These are phyloP conservation scores for Ochetophila trinervis DNA, from an alignment of 306 rosid genomes.

Conservation along the genomic window DNA sequence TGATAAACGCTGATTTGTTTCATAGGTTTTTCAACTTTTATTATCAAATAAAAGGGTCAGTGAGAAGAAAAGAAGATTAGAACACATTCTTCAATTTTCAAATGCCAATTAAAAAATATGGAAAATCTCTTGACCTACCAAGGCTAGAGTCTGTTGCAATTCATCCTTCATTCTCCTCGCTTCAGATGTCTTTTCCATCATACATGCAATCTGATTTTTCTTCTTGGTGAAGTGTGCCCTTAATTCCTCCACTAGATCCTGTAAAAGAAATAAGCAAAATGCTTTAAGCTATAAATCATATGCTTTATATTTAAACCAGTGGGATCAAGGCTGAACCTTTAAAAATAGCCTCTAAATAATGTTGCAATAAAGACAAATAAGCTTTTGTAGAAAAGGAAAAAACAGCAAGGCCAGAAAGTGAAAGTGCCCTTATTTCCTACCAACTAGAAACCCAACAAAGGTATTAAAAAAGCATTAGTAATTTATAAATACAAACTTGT, in stretches of 20 bases:
- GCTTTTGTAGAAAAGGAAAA: not conserved
- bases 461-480: not conserved
- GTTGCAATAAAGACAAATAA: not conserved
- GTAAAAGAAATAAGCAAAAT: constrained; percentile 20
- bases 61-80: constrained; percentile 2
- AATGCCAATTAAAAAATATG: constrained; percentile 11
- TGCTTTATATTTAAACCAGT: not conserved
- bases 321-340: constrained; percentile 4
- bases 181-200: constrained; percentile 69
- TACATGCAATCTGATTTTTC: constrained; percentile 49
- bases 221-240: constrained; percentile 38
- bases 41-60: not conserved
- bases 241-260: constrained; percentile 50
- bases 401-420: not conserved
- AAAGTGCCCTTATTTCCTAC: not conserved
- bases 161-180: constrained; percentile 61
- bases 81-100: constrained; percentile 16
- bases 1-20: not conserved
- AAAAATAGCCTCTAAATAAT: constrained; percentile 10
- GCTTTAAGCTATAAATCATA: constrained; percentile 3
- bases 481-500: too few relatives aligned
- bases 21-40: not conserved
- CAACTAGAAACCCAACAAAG: not conserved
- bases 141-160: constrained; percentile 47
- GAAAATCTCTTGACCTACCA: constrained; percentile 47